Conservation (phyloP, 352 stramenopile species). For the Phytopythium chamaehyphon region DNA sequence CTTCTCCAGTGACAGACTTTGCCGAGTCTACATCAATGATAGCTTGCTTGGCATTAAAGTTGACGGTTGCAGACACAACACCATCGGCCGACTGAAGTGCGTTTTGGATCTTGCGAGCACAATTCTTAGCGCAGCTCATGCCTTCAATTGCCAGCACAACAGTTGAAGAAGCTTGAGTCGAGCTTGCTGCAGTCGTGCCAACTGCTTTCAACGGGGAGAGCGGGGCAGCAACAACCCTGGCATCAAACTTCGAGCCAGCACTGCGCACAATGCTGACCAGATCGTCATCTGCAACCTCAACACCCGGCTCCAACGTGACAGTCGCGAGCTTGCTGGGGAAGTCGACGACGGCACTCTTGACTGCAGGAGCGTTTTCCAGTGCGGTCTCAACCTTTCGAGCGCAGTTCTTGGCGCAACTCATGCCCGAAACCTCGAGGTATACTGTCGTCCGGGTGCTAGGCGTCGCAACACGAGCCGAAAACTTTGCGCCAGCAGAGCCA, state of each 20-base stretch:
- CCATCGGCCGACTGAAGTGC: slow-evolving; percentile 49
- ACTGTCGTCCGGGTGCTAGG: slow-evolving; percentile 48
- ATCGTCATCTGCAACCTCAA: slow-evolving; percentile 41
- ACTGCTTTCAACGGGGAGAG: background rate
- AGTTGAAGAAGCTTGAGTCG: slow-evolving; percentile 19
- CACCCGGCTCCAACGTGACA: slow-evolving; percentile 50
- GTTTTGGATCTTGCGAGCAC: slow-evolving; percentile 65
- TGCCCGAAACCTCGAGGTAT: slow-evolving; percentile 56
- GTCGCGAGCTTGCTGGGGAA: slow-evolving; percentile 60
- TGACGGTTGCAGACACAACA: slow-evolving; percentile 64
- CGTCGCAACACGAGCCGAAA: slow-evolving; percentile 43
- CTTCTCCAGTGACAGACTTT: slow-evolving; percentile 51
- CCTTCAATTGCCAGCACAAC: slow-evolving; percentile 53
- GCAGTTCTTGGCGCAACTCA: slow-evolving; percentile 83
- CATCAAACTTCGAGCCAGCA: slow-evolving; percentile 60
- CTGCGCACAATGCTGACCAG: slow-evolving; percentile 50
- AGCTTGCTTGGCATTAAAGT: slow-evolving; percentile 59
- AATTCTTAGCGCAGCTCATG: slow-evolving; percentile 68
- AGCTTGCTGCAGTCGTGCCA: background rate
- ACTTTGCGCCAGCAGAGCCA: slow-evolving; percentile 52
- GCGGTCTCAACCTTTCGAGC: slow-evolving; percentile 66
- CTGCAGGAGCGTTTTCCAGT: slow-evolving; percentile 37
- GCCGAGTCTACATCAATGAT: slow-evolving; percentile 55
- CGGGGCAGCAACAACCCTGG: slow-evolving; percentile 34
- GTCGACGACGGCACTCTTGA: slow-evolving; percentile 62